Evolutionary conservation across 371 early-diverging fungal genomes (phyloP).

Genomic region (Mortierella sp.): DNA sequence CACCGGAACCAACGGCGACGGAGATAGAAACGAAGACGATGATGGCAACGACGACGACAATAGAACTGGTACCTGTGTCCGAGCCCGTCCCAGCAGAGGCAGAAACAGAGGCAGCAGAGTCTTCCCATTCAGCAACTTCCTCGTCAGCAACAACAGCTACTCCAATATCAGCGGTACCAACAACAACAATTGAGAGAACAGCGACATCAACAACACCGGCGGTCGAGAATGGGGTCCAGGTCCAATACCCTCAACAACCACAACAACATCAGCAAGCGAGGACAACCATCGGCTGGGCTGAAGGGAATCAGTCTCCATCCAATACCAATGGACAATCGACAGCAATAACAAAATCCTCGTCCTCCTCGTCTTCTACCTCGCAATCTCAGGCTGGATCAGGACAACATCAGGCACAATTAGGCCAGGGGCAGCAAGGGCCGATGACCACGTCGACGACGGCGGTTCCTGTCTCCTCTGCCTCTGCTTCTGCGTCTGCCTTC

Average conservation of each 20-base stretch:
- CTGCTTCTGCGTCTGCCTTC: background rate
- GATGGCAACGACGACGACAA: background rate
- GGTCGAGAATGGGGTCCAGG: background rate
- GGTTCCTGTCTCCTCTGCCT: background rate
- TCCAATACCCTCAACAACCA: background rate
- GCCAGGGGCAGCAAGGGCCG: slow-evolving; percentile 4
- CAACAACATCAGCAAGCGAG: background rate
- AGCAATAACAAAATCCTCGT: background rate
- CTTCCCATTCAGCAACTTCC: background rate
- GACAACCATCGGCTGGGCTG: slow-evolving; percentile 17
- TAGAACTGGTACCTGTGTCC: background rate
- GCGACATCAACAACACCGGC: background rate
- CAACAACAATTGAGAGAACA: background rate
- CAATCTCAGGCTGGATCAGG: slow-evolving; percentile 1
- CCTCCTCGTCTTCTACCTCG: background rate
- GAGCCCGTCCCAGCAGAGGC: background rate
- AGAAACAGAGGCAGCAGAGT: background rate
- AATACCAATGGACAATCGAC: background rate
- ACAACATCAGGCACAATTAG: slow-evolving; percentile 8
- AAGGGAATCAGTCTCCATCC: background rate
- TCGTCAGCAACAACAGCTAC: background rate
- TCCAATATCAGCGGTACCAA: background rate
- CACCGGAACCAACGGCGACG: background rate
- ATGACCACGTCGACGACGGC: background rate
- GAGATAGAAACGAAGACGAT: background rate